Evolutionary conservation across 2,329 filamentous ascomycete genomes (phyloP), one percentile per base, ranked within the genome.

Genomic region (Sclerotiophoma versabilis): DNA sequence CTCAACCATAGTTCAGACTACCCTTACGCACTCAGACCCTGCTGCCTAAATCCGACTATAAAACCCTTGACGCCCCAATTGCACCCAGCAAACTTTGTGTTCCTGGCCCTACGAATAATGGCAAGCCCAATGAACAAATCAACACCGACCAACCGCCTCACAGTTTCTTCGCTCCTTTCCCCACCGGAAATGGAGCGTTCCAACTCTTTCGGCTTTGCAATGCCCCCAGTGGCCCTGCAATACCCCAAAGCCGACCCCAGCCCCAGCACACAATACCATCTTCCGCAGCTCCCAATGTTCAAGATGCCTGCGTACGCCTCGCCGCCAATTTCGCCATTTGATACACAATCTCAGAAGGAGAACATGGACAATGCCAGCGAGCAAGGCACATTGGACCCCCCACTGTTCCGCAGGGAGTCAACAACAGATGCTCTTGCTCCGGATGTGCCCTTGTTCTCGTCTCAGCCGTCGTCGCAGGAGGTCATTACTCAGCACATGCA

Each of bases 121-220:
- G 66, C 68, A 66, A 69, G 65, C 61, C 58, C 57, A 44, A 49
- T 59, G 36, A 62, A 70, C 45, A 69, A 65, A 42, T 60, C 68
- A 25, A 60, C 69, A 29, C 60, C 68, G 44, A 69, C 56, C 66
- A 63, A 69, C 60, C 69, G 68, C 52, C 66, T 74, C 15, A 65
- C 70, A 38, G 70, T 75, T 43, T 74, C 71, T 52, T 75, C 74
- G 14, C 71, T 77, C 39, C 73, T 76, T 55, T 76, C 74, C 12
- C 75, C 75, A 8, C 75, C 75, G 15, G 75, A 77, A 63, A 71
- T 74, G 68, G 75, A 75, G 63, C 70, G 69, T 27, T 68, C 69
- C 47, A 72, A 74, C 54, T 73, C 71, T n/a, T 76, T 75, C 66
- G 69, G 69, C 60, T 73, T 69, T 70, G 70, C 63, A 63, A 65